Percentiles rank a stretch among this genome's conserved stretches.
Conservation (phyloP, 2,329 filamentous ascomycete genomes). For the Berkeleyomyces basicola region DNA sequence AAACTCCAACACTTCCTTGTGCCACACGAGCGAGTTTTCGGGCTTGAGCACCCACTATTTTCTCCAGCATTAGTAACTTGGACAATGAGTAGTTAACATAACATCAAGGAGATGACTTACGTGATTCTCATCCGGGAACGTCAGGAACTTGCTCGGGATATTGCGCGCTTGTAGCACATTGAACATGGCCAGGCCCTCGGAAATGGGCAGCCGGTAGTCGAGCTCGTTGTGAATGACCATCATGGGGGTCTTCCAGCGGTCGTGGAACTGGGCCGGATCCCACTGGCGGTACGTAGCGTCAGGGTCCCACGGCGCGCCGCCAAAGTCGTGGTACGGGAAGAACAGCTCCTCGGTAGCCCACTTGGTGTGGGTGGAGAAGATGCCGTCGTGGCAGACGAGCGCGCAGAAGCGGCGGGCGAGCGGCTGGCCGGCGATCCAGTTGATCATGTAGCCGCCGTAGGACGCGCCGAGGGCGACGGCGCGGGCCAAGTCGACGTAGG, state of each 20-base stretch:
- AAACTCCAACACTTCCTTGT: slow-evolving; percentile 68
- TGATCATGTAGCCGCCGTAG: slow-evolving; percentile 64
- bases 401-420: slow-evolving; percentile 76
- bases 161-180: slow-evolving; percentile 64
- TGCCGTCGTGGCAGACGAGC: slow-evolving; percentile 74
- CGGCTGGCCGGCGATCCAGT: slow-evolving; percentile 81
- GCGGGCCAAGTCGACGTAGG: slow-evolving; percentile 50
- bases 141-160: slow-evolving; percentile 61
- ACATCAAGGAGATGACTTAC: slow-evolving; percentile 20
- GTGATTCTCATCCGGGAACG: slow-evolving; percentile 62
- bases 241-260: slow-evolving; percentile 72
- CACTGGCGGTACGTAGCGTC: slow-evolving; percentile 49
- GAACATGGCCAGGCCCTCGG: slow-evolving; percentile 71
- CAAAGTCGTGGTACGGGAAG: slow-evolving; percentile 53
- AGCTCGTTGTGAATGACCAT: slow-evolving; percentile 74
- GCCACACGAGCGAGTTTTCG: slow-evolving; percentile 84
- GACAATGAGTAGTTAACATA: background rate
- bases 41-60: slow-evolving; percentile 67
- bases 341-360: slow-evolving; percentile 53
- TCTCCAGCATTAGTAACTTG: background rate
- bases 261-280: slow-evolving; percentile 47
- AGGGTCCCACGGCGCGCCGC: slow-evolving; percentile 43
- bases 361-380: slow-evolving; percentile 54
- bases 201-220: slow-evolving; percentile 75
- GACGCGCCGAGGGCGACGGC: slow-evolving; percentile 61